phyloP scores from a whole-genome alignment of 345 rosid genomes.

The Aurinia saxatilis region DNA sequence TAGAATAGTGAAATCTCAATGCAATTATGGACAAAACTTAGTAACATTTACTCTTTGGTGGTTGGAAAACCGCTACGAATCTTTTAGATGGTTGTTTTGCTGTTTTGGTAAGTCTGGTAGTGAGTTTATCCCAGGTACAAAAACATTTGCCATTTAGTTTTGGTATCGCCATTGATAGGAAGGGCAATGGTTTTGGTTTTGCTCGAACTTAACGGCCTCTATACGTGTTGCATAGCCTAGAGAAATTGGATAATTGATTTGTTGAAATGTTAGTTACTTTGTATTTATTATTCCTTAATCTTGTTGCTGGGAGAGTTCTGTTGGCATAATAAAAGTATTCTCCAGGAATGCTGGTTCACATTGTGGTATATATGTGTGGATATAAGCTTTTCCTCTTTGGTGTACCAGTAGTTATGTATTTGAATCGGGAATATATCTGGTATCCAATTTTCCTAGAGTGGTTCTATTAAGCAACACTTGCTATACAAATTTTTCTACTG shows the following conservation, averaged over 20 bases:
- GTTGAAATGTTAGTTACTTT: neutral
- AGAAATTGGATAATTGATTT: neutral
- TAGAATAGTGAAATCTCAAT: neutral
- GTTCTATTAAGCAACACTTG: neutral
- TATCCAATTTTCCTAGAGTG: neutral
- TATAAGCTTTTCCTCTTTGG: neutral
- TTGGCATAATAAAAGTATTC: neutral
- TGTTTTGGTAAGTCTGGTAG: neutral
- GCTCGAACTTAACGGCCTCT: constrained; percentile 3
- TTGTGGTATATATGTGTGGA: neutral
- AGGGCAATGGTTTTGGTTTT: neutral
- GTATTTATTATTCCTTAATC: neutral
- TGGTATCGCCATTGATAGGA: neutral
- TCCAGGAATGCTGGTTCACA: neutral
- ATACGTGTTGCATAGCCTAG: neutral
- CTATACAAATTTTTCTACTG: neutral
- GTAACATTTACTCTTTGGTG: neutral
- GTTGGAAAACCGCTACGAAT: neutral
- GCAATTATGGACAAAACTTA: neutral
- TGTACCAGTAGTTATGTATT: neutral
- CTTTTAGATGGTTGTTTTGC: constrained; percentile 7
- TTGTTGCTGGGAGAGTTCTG: neutral
- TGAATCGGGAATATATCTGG: neutral
- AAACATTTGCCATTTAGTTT: neutral
- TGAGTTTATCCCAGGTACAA: neutral